A percentile compares a stretch with the other conserved stretches of the same genome.
These are phyloP conservation scores for Ogataea nakhonphanomensis DNA, from an alignment of 805 yeast species.

Conservation along the genomic window DNA sequence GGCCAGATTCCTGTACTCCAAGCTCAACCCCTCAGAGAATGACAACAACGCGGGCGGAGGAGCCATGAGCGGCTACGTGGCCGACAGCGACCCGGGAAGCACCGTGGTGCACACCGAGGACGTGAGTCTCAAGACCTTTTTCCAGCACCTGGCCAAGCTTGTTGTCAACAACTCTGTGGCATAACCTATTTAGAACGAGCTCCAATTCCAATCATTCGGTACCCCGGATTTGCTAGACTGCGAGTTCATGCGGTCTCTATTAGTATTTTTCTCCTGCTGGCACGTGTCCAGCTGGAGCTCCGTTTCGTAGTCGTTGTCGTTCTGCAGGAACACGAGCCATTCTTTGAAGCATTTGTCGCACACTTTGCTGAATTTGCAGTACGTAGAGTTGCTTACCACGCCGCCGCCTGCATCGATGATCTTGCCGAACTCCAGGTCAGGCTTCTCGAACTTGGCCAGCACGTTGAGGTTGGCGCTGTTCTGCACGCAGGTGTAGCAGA, in stretches of 20 bases:
- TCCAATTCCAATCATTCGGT: constrained; percentile 51
- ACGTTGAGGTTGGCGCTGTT: constrained; percentile 32
- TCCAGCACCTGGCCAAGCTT: constrained; percentile 89
- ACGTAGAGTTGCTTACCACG: constrained; percentile 9
- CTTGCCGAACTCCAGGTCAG: constrained; percentile 10
- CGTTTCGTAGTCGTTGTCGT: constrained; percentile 27
- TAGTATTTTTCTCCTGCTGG: constrained; percentile 1
- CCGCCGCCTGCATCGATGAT: constrained; percentile 1
- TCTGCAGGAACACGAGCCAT: constrained; percentile 27
- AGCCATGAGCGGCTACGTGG: constrained; percentile 44
- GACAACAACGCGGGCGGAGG: constrained; percentile 45
- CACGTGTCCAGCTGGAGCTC: constrained; percentile 8
- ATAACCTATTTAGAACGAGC: constrained; percentile 38
- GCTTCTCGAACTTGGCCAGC: constrained; percentile 35
- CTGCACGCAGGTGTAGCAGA: constrained; percentile 35
- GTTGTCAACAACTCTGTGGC: constrained; percentile 52
- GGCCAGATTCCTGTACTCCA: constrained; percentile 93
- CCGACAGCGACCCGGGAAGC: constrained; percentile 38
- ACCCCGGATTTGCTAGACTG: constrained; percentile 33
- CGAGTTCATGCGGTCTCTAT: constrained; percentile 29
- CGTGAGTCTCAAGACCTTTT: constrained; percentile 89
- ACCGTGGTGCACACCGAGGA: constrained; percentile 95
- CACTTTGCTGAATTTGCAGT: constrained; percentile 29
- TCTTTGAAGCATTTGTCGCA: constrained; percentile 25
- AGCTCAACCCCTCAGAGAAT: constrained; percentile 89